Evolutionary conservation across 2,329 filamentous ascomycete species (phyloP), one percentile per base, ranked within the genome.

Genomic region (Eutypa lata): DNA sequence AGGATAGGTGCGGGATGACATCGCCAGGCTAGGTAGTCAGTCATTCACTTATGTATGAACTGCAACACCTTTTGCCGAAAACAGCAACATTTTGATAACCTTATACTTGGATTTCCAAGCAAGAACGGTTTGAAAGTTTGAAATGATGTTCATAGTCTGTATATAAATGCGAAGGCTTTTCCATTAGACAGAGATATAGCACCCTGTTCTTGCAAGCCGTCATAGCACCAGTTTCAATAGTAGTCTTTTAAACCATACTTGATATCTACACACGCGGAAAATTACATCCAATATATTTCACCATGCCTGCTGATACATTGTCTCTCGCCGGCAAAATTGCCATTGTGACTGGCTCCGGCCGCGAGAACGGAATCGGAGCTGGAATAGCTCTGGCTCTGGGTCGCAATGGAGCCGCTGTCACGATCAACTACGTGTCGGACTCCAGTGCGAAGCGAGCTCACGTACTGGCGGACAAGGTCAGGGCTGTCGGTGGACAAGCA

Each of bases 261-360:
- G n/a, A n/a, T n/a, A n/a, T n/a, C n/a, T n/a, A n/a, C n/a, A n/a
- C n/a, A n/a, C n/a, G n/a, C n/a, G n/a, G n/a, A n/a, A n/a, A n/a
- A n/a, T n/a, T n/a, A n/a, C n/a, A 43, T 47, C 31, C 46, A 45
- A 37, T 10, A 31, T 10, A 31, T 31, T 10, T 10, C 26, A 31
- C 26, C 5, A 69, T 69, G 66, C 14, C 61, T 37, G 19, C 46
- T 1, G 67, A 73, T 11, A 66, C 64, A 1, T 61, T 75, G n/a
- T 69, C 62, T 10, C 68, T 76, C n/a, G 48, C 60, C 11, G 68
- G 66, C 51, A 74, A 75, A 54, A 61, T 71, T 2, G 73, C 73
- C 52, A 72, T 76, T 24, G 61, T 76, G 16, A 76, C 73, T 1
- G 73, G 73, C 45, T 75, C 72, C 11, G 70, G 71, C 18, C 65